Evolutionary conservation across 2,329 filamentous ascomycete species (phyloP).

Genomic region (Coleophoma crateriformis): DNA sequence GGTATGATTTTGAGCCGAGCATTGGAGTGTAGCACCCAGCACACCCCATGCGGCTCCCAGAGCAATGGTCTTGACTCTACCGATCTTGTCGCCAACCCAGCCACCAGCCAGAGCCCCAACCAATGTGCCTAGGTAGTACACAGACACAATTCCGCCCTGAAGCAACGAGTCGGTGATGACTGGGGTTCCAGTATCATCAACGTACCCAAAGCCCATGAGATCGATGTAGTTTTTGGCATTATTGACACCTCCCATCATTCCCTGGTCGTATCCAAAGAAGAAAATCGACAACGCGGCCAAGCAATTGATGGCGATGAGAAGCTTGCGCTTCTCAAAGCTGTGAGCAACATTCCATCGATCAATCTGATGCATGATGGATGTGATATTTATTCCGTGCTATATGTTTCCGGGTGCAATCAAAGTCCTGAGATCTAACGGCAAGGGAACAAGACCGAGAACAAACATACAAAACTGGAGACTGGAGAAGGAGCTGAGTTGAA

Average conservation of each 20-base stretch:
- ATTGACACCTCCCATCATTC: conserved; percentile 60
- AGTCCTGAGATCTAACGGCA: too few relatives aligned
- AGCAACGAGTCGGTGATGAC: conserved; percentile 53
- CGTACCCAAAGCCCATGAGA: conserved; percentile 60
- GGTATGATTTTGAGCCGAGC: conserved; percentile 55
- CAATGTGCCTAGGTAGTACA: conserved; percentile 55
- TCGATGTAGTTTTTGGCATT: conserved; percentile 58
- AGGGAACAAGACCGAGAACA: too few relatives aligned
- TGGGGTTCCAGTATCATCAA: conserved; percentile 41
- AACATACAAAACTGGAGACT: too few relatives aligned
- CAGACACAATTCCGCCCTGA: conserved; percentile 56
- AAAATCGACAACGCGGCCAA: conserved; percentile 62
- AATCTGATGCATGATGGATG: conserved; percentile 17
- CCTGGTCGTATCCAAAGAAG: conserved; percentile 59
- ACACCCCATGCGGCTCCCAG: conserved; percentile 52
- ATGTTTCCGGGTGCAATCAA: too few relatives aligned
- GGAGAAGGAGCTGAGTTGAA: too few relatives aligned
- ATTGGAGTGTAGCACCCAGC: conserved; percentile 58
- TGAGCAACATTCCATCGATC: conserved; percentile 40
- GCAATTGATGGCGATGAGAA: conserved; percentile 57
- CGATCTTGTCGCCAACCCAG: conserved; percentile 56
- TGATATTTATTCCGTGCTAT: too few relatives aligned
- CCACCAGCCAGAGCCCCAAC: conserved; percentile 59
- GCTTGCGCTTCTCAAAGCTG: conserved; percentile 45
- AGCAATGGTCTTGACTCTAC: conserved; percentile 59